Conservation (phyloP, 73 alveolate species). For the Tetrahymena elliotti region DNA sequence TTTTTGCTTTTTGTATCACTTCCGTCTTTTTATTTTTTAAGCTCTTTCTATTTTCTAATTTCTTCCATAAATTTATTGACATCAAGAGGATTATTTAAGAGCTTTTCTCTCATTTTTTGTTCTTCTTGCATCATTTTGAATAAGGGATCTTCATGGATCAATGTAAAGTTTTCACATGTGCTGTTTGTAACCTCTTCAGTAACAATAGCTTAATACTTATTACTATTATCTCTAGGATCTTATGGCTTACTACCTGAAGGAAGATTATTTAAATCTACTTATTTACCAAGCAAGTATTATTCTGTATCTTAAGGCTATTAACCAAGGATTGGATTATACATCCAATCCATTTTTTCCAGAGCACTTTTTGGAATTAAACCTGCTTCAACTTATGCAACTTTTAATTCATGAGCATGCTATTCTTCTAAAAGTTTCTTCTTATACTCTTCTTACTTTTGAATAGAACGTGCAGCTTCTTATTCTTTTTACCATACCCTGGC, state of each 20-base stretch:
- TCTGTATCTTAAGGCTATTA: neutral
- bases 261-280: neutral
- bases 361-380: slow-evolving; percentile 82
- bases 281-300: neutral
- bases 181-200: slow-evolving; percentile 28
- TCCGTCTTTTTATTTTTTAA: neutral
- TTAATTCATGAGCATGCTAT: slow-evolving; percentile 72
- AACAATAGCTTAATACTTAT: slow-evolving; percentile 19
- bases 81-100: slow-evolving; percentile 13
- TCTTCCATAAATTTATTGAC: slow-evolving; percentile 13
- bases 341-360: slow-evolving; percentile 80
- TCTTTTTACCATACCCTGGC: slow-evolving; percentile 85
- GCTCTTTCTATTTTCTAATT: neutral
- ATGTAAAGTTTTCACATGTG: slow-evolving; percentile 24
- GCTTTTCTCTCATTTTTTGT: slow-evolving; percentile 1
- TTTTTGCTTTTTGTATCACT: neutral
- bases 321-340: slow-evolving; percentile 54
- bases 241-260: neutral
- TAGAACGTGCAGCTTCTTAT: slow-evolving; percentile 56
- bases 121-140: slow-evolving; percentile 43
- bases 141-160: slow-evolving; percentile 35
- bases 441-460: slow-evolving; percentile 58
- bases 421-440: slow-evolving; percentile 78
- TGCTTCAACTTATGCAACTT: slow-evolving; percentile 70
- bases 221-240: neutral